Conservation (phyloP, 148 eudicot species). For the Bassia scoparia region DNA sequence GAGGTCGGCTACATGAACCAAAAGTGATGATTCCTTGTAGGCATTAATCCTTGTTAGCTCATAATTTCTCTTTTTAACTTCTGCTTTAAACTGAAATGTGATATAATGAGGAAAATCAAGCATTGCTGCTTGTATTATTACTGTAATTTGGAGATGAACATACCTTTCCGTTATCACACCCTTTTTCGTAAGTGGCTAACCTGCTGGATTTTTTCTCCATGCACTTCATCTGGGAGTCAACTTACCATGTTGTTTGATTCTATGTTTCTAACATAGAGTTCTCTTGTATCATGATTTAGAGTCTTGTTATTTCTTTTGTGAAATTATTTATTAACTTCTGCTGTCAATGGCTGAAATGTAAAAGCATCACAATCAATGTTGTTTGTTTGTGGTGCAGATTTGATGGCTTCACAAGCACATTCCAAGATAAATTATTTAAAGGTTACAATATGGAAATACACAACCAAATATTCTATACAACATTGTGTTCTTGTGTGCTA, state of each 20-base stretch:
- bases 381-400: constrained; percentile 41
- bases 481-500: constrained; percentile 85
- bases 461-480: constrained; percentile 95
- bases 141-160: background rate
- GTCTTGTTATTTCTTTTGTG: background rate
- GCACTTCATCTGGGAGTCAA: background rate
- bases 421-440: constrained; percentile 89
- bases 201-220: background rate
- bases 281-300: background rate
- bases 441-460: constrained; percentile 97
- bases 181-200: background rate
- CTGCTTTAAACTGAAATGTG: background rate
- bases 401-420: constrained; percentile 98
- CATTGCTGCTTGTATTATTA: background rate
- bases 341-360: background rate
- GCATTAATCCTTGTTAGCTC: background rate
- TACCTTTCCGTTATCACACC: background rate
- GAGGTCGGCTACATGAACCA: no score
- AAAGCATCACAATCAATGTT: background rate
- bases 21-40: background rate
- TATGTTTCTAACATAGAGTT: no score
- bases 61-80: no score
- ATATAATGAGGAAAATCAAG: background rate
- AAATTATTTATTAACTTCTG: background rate
- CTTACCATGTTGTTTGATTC: background rate